Percentiles rank a stretch among this genome's conserved stretches.
Conservation (phyloP, 2,329 filamentous ascomycete species). For the Penicillium freii region DNA sequence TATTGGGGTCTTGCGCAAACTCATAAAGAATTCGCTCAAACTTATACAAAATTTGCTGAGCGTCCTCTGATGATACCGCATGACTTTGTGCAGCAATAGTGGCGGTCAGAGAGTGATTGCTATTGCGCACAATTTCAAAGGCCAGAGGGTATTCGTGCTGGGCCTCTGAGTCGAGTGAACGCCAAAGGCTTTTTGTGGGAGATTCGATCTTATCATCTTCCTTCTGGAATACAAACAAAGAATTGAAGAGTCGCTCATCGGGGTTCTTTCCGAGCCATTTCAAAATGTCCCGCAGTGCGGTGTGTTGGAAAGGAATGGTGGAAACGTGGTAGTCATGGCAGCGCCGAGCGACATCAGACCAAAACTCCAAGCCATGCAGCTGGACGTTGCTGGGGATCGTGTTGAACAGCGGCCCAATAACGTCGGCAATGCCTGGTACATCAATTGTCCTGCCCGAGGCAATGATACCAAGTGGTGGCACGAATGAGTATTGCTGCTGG, state of each 20-base stretch:
- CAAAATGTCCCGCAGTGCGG: conserved; percentile 72
- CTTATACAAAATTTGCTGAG: conserved; percentile 42
- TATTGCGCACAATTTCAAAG: conserved; percentile 64
- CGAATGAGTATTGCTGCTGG: conserved; percentile 48
- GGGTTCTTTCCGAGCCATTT: conserved; percentile 67
- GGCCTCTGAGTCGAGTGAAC: conserved; percentile 47
- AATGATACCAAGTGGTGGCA: conserved; percentile 67
- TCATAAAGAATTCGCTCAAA: conserved; percentile 44
- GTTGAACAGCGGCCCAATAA: conserved; percentile 85
- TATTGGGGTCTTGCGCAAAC: conserved; percentile 35
- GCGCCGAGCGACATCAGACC: conserved; percentile 58
- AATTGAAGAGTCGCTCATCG: conserved; percentile 68
- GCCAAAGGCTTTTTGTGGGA: conserved; percentile 53
- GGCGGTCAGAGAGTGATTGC: conserved; percentile 51
- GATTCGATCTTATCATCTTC: conserved; percentile 32
- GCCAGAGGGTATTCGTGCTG: conserved; percentile 72
- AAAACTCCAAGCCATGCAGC: conserved; percentile 50
- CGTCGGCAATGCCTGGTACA: conserved; percentile 59
- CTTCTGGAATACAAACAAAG: conserved; percentile 76
- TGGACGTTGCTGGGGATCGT: conserved; percentile 70
- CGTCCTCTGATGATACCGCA: conserved; percentile 36
- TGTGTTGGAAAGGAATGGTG: conserved; percentile 72
- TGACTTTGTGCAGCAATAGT: conserved; percentile 59
- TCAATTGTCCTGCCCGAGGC: conserved; percentile 75
- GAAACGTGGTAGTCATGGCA: conserved; percentile 71